Percentiles rank a stretch among this genome's conserved stretches.
phyloP scores from a whole-genome alignment of 345 rosid genomes.

The Diplotaxis tenuifolia region DNA sequence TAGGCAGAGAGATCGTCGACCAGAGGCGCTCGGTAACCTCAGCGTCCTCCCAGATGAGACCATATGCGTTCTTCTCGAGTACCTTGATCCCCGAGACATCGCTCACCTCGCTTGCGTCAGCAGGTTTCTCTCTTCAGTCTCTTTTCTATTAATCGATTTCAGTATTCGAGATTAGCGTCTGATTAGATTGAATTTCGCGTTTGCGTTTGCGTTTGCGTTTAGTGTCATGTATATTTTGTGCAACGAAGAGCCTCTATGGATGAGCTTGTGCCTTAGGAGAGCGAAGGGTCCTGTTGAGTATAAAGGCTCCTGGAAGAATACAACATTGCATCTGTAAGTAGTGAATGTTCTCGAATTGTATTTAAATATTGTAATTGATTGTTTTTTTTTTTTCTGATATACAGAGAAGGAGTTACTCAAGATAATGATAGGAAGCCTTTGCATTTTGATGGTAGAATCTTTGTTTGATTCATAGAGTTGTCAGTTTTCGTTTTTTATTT shows the following conservation, averaged over 20 bases:
- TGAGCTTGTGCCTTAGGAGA: constrained; percentile 61
- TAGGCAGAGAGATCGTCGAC: constrained; percentile 62
- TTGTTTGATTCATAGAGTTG: background rate
- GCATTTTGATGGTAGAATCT: constrained; percentile 63
- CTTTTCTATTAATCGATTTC: constrained; percentile 24
- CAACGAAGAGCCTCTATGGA: constrained; percentile 94
- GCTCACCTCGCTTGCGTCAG: constrained; percentile 83
- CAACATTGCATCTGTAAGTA: constrained; percentile 59
- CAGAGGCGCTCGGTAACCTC: constrained; percentile 68
- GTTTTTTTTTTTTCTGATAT: constrained; percentile 18
- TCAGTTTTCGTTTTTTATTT: background rate
- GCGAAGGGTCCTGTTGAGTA: constrained; percentile 55
- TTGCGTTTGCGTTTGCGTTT: background rate
- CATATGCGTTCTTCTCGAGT: constrained; percentile 56
- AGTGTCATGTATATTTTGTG: constrained; percentile 87
- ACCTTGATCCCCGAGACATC: constrained; percentile 66
- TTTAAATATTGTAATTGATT: background rate
- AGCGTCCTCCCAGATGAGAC: constrained; percentile 71
- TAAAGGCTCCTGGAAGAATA: constrained; percentile 89
- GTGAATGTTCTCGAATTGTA: background rate
- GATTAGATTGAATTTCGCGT: too few relatives aligned
- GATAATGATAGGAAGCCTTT: constrained; percentile 42
- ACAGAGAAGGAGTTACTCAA: constrained; percentile 60
- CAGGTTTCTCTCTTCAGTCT: too few relatives aligned
- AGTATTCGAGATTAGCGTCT: too few relatives aligned